Evolutionary conservation across 75 land plant species (phyloP), one percentile per base, ranked within the genome.

Genomic region (Pinus taeda): DNA sequence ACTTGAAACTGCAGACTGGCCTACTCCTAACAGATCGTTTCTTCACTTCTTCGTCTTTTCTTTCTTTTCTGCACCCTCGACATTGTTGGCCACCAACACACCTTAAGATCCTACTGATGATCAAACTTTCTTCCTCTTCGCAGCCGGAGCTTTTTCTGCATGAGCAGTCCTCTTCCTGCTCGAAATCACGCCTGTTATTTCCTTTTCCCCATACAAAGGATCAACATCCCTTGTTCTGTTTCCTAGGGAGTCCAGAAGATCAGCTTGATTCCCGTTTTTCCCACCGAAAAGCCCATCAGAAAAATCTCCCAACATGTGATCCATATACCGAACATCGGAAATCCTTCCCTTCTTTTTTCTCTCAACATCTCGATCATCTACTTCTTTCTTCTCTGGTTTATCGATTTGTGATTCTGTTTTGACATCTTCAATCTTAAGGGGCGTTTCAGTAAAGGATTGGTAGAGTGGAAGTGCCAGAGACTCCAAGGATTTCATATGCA

Each of bases 381-480:
- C 57, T 37, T 59, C 77, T 11, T 13, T 59, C 57, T n/a, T 58
- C 29, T 83, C 76, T 26, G 14, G 37, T 33, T 67, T 57, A 62
- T 36, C 37, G 53, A 36, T 71, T 21, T 73, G 24, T n/a, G 56
- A 57, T 63, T 53, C 37, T 71, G n/a, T 64, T 74, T 6, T 42
- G 26, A 22, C 21, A 26, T 60, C 79, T 17, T 79, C 81, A 73
- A 89, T 84, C 77, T 63, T 64, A 30, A 30, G 15, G 2, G 76
- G 85, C 67, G 78, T 11, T 1, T 82, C 86, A 7, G 88, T 90
- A 56, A 83, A 15, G 9, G 85, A 76, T 76, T 91, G 91, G 76
- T 95, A 95, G 30, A 95, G 56, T 3, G 95, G 98, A 59, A 95
- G 81, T 4, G 93, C 88, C 53, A 91, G 15, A 4, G 93, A 93